These are phyloP conservation scores for Inga leiocalycina DNA, from an alignment of 306 rosid genomes.

Conservation along the genomic window DNA sequence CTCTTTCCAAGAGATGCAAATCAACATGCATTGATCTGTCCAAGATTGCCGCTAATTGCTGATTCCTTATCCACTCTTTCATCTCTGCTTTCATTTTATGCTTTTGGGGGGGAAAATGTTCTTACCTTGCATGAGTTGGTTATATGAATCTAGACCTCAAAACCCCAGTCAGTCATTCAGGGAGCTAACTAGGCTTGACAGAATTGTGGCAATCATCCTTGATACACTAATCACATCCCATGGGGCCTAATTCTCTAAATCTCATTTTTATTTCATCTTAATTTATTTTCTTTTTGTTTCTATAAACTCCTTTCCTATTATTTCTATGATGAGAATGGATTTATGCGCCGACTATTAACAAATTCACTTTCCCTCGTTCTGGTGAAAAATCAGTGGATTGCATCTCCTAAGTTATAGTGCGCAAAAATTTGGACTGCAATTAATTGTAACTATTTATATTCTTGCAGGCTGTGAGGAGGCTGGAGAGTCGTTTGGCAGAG, in stretches of 20 bases:
- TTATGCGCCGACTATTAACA: not conserved
- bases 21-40: not conserved
- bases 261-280: not conserved
- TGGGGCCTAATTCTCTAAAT: not conserved
- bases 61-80: not conserved
- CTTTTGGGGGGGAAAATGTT: rapidly evolving
- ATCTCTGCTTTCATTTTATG: not conserved
- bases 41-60: not conserved
- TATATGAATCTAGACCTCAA: constrained; percentile 5
- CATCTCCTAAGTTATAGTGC: not conserved
- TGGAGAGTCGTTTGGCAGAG: constrained; percentile 80
- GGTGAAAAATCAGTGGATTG: not conserved
- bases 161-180: not conserved
- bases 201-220: not conserved
- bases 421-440: not conserved
- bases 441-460: constrained; percentile 18
- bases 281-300: not conserved
- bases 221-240: not conserved
- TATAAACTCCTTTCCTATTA: not conserved
- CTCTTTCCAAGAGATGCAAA: not conserved
- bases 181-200: not conserved
- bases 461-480: constrained; percentile 74
- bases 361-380: not conserved
- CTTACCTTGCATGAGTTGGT: not conserved
- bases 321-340: not conserved